Conservation (phyloP, 352 stramenopile genomes). For the Globisporangium middletonii region DNA sequence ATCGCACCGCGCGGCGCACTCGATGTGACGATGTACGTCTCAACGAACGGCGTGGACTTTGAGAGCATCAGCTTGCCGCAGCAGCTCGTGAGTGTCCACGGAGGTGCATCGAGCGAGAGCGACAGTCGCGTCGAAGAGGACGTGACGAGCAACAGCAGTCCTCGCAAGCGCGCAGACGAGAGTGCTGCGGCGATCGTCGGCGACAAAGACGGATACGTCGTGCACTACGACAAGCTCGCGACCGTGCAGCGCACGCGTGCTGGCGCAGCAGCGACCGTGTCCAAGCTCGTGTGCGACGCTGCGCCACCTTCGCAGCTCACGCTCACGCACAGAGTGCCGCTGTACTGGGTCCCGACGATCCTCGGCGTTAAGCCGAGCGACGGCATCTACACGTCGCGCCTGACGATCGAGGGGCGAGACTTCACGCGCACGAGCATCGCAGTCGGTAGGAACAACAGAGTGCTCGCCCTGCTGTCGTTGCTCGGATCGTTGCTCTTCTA, state of each 20-base stretch:
- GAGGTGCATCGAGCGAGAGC: background rate
- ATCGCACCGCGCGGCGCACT: slow-evolving; percentile 12
- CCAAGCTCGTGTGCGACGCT: background rate
- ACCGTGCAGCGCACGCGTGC: background rate
- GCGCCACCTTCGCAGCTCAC: slow-evolving; percentile 4
- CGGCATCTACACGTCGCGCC: slow-evolving; percentile 51
- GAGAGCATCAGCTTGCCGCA: slow-evolving; percentile 51
- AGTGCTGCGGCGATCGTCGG: slow-evolving; percentile 1
- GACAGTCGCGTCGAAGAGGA: slow-evolving; percentile 10
- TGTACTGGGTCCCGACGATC: slow-evolving; percentile 49
- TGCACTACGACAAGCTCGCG: slow-evolving; percentile 7
- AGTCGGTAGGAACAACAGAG: slow-evolving; percentile 25
- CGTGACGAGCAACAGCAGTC: background rate
- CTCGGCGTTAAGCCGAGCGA: slow-evolving; percentile 35
- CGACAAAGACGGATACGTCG: slow-evolving; percentile 11
- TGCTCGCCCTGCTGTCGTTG: background rate
- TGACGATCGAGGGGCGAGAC: slow-evolving; percentile 45
- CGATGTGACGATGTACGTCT: slow-evolving; percentile 35
- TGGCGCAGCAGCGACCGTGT: background rate
- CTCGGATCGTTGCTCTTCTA: background rate
- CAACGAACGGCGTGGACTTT: slow-evolving; percentile 53
- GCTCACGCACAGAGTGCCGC: slow-evolving; percentile 26
- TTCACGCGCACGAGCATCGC: slow-evolving; percentile 49
- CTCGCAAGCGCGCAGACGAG: slow-evolving; percentile 5
- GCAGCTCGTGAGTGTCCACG: slow-evolving; percentile 14